phyloP scores from a whole-genome alignment of 805 yeast genomes.

The Cyberlindnera subsufficiens region DNA sequence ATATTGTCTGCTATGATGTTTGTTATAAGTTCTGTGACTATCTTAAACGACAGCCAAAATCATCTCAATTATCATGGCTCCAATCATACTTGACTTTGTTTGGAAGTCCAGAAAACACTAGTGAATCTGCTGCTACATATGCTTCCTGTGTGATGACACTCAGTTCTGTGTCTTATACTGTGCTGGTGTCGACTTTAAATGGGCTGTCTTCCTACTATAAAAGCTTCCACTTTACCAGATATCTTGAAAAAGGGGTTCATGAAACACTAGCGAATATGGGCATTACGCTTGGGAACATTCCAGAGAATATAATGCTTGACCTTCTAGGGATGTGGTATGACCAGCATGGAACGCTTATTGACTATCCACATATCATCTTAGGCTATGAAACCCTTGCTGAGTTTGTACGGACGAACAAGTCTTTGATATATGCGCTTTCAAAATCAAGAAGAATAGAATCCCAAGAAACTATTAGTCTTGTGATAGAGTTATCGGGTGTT shows the following conservation, averaged over 20 bases:
- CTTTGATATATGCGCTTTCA: slow-evolving; percentile 34
- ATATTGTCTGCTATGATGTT: slow-evolving; percentile 5
- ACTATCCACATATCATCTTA: slow-evolving; percentile 9
- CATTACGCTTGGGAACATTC: background rate
- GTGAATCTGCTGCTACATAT: slow-evolving; percentile 25
- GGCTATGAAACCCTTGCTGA: slow-evolving; percentile 2
- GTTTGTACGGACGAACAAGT: slow-evolving; percentile 23
- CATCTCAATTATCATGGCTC: slow-evolving; percentile 13
- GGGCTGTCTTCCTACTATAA: slow-evolving; percentile 1
- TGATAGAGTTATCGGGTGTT: background rate
- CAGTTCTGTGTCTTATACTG: slow-evolving; percentile 18
- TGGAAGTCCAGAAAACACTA: slow-evolving; percentile 17
- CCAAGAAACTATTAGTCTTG: background rate
- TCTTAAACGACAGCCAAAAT: background rate
- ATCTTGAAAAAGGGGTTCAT: slow-evolving; percentile 8
- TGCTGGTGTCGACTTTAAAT: slow-evolving; percentile 10
- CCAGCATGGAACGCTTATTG: slow-evolving; percentile 1
- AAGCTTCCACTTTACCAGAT: slow-evolving; percentile 17
- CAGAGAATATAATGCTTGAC: slow-evolving; percentile 9
- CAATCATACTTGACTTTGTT: slow-evolving; percentile 22
- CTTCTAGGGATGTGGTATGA: slow-evolving; percentile 8
- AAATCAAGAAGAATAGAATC: slow-evolving; percentile 16
- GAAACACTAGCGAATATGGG: background rate
- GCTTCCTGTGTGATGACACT: slow-evolving; percentile 17
- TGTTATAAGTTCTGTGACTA: background rate